Evolutionary conservation across 306 rosid species (phyloP).

Genomic region (Prunus fruticosa): DNA sequence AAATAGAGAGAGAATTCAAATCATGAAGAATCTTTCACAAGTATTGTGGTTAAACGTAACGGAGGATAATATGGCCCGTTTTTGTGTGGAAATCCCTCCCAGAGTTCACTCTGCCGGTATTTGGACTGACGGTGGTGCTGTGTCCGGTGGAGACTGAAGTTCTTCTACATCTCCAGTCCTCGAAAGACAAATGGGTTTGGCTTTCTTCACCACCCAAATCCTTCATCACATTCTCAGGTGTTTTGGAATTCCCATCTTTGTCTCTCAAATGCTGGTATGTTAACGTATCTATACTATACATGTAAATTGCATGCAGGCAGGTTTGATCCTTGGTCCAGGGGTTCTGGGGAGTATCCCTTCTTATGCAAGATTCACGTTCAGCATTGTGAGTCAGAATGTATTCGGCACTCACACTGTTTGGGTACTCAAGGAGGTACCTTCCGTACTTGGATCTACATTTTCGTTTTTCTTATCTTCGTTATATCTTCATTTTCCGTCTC

Average conservation of each 20-base stretch:
- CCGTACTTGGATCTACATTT: too few species aligned
- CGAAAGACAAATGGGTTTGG: not conserved
- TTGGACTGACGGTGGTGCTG: not conserved
- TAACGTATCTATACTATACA: too few species aligned
- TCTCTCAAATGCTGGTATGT: conserved; percentile 1
- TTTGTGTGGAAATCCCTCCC: not conserved
- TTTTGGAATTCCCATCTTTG: not conserved
- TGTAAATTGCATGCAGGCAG: not conserved
- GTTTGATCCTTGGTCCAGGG: conserved; percentile 1
- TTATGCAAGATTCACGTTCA: too few species aligned
- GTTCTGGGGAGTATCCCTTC: not conserved
- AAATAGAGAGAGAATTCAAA: not conserved
- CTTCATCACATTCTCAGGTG: not conserved
- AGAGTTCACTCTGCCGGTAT: not conserved
- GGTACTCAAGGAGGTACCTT: not conserved
- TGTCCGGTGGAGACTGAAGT: not conserved
- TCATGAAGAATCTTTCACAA: not conserved
- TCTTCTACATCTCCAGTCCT: not conserved
- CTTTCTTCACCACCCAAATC: conserved; percentile 2
- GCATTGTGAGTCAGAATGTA: too few species aligned
- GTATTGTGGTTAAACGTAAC: not conserved
- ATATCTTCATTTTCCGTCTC: too few species aligned
- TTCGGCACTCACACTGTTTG: not conserved
- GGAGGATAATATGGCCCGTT: not conserved
- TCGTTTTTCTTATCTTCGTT: too few species aligned